Conservation (phyloP, 306 rosid species). For the Alnus rubra region DNA sequence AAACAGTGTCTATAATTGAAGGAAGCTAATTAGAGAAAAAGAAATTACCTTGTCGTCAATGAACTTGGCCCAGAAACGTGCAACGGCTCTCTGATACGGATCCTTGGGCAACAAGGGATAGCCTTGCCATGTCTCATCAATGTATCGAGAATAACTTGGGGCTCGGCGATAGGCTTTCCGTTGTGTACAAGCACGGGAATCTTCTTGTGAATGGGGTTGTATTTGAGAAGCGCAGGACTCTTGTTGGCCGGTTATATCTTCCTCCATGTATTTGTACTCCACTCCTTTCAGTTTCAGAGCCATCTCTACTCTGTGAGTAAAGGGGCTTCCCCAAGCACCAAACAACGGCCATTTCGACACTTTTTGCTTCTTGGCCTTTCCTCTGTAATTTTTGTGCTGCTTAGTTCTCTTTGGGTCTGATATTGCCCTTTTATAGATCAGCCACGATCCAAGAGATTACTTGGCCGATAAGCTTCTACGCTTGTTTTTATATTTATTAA, state of each 20-base stretch:
- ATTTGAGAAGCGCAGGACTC: slow-evolving; percentile 34
- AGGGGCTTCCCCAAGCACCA: slow-evolving; percentile 31
- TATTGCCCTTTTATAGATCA: too few species aligned
- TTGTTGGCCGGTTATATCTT: slow-evolving; percentile 26
- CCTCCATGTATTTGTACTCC: slow-evolving; percentile 30
- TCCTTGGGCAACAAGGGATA: slow-evolving; percentile 31
- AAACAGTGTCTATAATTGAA: too few species aligned
- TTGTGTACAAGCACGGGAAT: slow-evolving; percentile 34
- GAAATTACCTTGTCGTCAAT: slow-evolving; percentile 36
- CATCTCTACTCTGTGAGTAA: slow-evolving; percentile 25
- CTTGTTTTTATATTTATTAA: too few species aligned
- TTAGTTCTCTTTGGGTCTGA: too few species aligned
- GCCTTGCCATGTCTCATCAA: slow-evolving; percentile 19
- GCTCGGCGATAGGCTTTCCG: slow-evolving; percentile 27
- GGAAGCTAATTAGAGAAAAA: too few species aligned
- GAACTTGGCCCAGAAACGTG: slow-evolving; percentile 47
- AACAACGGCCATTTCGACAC: background rate
- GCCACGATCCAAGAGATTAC: too few species aligned
- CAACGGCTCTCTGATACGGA: slow-evolving; percentile 29
- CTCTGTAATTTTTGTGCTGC: too few species aligned
- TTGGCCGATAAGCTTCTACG: too few species aligned
- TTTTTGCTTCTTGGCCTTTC: too few species aligned
- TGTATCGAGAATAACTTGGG: slow-evolving; percentile 22
- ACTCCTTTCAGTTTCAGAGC: slow-evolving; percentile 45
- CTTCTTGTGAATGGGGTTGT: slow-evolving; percentile 44